Base-by-base conservation (phyloP, 2,329 filamentous ascomycete species). In the Xylaria sp. region DNA sequence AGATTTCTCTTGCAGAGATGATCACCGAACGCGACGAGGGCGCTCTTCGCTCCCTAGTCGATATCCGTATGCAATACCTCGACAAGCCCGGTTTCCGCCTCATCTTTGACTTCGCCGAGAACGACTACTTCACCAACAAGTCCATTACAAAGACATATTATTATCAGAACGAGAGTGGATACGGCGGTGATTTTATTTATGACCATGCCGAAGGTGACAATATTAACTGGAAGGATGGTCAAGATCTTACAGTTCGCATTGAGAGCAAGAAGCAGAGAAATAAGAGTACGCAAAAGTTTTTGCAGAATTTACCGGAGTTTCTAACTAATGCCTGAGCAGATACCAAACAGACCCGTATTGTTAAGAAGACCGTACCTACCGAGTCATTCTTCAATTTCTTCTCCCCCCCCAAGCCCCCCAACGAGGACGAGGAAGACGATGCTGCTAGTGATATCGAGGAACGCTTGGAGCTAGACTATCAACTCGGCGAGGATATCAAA, bases 341-440 rank as follows among this genome's bases (percentile, higher is more conserved):
- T 86, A 99, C 96, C 75, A 99, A 99, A 87, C 96, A 99, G 82
- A 99, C 96, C 70, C 93, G 96, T 74, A 93, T 99, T 74, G 94
- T 99, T 74, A 98, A 98, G 90, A 97, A 98, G 87, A 98, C 95
- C 1, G 96, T 99, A 55, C 96, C 96, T 45, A 98, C 95, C 67
- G 96, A 98, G 81, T 98, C 96, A 2, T 99, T 99, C 88, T 94
- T 94, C 89, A 97, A 97, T 88, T 98, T 98, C 89, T 99, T 99
- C 86, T 94, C 94, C 63, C 96, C 96, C 30, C 97, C 96, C 55
- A 93, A 93, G 83, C 91, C 93, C 69, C 96, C 93, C 32, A 86
- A 85, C 54, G 85, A 79, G n/a, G 84, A 86, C 6, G 92, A 93
- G 58, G 88, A 90, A 50, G 91, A 89, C 42, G 91, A 95, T 73